Conservation (phyloP, 2,329 filamentous ascomycete genomes). For the Colletotrichum simmondsii region DNA sequence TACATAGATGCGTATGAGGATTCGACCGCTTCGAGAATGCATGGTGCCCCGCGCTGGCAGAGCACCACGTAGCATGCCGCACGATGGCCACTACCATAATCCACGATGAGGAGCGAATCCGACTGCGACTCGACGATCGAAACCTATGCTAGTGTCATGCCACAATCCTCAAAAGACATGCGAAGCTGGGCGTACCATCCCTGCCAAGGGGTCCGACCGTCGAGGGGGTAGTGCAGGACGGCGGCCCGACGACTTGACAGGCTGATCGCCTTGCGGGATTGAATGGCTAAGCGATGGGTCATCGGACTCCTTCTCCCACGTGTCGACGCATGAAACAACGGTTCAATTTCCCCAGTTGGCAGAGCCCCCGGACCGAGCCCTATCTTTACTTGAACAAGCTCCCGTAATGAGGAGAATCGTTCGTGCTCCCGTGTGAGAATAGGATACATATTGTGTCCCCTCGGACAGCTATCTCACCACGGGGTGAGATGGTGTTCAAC, state of each 20-base stretch:
- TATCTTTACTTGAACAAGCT: neutral
- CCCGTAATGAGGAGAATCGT: neutral
- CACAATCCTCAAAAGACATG: neutral
- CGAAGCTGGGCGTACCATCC: neutral
- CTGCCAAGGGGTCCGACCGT: neutral
- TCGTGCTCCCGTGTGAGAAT: no score
- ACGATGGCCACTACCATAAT: no score
- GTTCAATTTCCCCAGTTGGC: neutral
- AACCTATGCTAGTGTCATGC: neutral
- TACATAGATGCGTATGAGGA: neutral
- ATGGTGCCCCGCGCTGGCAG: no score
- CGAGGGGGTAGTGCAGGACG: neutral
- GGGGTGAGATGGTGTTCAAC: neutral
- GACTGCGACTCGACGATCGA: neutral
- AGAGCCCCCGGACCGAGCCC: neutral
- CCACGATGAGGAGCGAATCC: neutral
- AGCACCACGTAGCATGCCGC: no score
- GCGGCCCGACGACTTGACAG: neutral
- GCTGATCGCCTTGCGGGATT: neutral
- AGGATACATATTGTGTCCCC: neutral
- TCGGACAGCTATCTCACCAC: neutral
- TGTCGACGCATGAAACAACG: neutral
- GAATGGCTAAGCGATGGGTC: no score
- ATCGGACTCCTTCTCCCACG: no score
- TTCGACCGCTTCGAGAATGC: neutral